These are phyloP conservation scores for Immersiporthe knoxdaviesiana DNA, from an alignment of 2,329 filamentous ascomycete species.

Conservation along the genomic window DNA sequence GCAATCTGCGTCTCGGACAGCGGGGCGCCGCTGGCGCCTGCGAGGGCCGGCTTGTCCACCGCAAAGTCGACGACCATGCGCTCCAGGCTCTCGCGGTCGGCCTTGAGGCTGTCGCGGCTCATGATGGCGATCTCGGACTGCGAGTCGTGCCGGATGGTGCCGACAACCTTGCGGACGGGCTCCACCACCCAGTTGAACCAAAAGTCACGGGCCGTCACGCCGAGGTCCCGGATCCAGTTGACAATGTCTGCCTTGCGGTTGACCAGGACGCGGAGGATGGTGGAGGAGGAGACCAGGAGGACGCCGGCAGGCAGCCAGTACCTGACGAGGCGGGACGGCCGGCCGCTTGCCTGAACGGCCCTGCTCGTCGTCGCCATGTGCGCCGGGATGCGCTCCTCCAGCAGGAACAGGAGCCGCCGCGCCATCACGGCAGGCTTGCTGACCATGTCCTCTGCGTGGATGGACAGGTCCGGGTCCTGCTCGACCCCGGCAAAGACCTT, in stretches of 20 bases:
- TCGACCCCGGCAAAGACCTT: slow-evolving; percentile 66
- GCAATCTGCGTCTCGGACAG: slow-evolving; percentile 68
- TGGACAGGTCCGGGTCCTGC: slow-evolving; percentile 61
- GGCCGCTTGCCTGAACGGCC: slow-evolving; percentile 68
- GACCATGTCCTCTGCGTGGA: slow-evolving; percentile 51
- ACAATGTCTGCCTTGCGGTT: slow-evolving; percentile 77
- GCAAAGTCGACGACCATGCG: slow-evolving; percentile 99
- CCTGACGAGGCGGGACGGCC: slow-evolving; percentile 73
- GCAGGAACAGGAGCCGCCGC: slow-evolving; percentile 68
- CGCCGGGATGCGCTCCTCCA: slow-evolving; percentile 68
- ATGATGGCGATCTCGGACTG: slow-evolving; percentile 95
- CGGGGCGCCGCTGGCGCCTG: slow-evolving; percentile 52
- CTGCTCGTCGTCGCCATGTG: slow-evolving; percentile 62
- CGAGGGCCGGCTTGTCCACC: slow-evolving; percentile 72
- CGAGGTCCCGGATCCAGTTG: slow-evolving; percentile 79
- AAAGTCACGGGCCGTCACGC: slow-evolving; percentile 81
- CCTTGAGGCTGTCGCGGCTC: slow-evolving; percentile 88
- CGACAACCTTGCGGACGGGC: slow-evolving; percentile 78
- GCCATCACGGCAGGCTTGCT: slow-evolving; percentile 65
- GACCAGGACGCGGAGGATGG: slow-evolving; percentile 77
- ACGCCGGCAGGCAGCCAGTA: slow-evolving; percentile 84
- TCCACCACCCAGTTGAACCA: slow-evolving; percentile 97
- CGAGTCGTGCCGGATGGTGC: slow-evolving; percentile 90
- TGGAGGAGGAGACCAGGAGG: slow-evolving; percentile 81
- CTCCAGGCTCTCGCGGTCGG: slow-evolving; percentile 88